A percentile compares a stretch with the other conserved stretches of the same genome.
These are phyloP conservation scores for Pseudogymnoascus sp. DNA, from an alignment of 2,329 filamentous ascomycete genomes.

Conservation along the genomic window DNA sequence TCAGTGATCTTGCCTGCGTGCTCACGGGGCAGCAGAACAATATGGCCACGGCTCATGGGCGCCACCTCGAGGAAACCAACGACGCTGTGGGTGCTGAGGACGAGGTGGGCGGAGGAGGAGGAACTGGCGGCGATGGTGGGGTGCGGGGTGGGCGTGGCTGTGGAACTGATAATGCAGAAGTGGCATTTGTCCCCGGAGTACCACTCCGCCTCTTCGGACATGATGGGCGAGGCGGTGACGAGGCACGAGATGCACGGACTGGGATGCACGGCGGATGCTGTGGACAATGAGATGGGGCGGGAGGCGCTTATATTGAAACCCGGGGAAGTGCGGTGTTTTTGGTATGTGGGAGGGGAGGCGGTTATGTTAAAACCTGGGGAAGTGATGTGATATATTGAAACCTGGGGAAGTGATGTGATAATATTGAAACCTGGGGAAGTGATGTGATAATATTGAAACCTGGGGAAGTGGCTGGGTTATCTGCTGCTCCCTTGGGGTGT, in stretches of 20 bases:
- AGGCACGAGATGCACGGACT: not conserved
- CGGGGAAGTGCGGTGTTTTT: not conserved
- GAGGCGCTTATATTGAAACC: not conserved
- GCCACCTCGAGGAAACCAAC: slow-evolving; percentile 87
- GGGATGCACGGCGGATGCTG: not conserved
- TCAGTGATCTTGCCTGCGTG: slow-evolving; percentile 71
- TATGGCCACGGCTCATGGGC: slow-evolving; percentile 71
- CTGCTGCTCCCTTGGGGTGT: not conserved
- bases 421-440: too few relatives aligned
- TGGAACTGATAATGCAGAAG: slow-evolving; percentile 48
- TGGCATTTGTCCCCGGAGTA: slow-evolving; percentile 36
- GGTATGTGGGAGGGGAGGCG: not conserved
- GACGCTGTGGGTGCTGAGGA: slow-evolving; percentile 66
- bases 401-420: too few relatives aligned
- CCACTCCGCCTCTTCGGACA: not conserved
- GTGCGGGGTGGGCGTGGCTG: slow-evolving; percentile 37
- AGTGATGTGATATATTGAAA: not conserved
- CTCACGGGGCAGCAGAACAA: slow-evolving; percentile 66
- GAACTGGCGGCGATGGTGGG: slow-evolving; percentile 28
- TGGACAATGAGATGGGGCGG: too few relatives aligned
- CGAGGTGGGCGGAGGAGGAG: slow-evolving; percentile 44
- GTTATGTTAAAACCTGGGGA: not conserved
- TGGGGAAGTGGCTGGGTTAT: not conserved
- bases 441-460: not conserved
- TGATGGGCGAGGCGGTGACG: not conserved